phyloP scores from a whole-genome alignment of 2,329 filamentous ascomycete species.

The Moelleriella libera region DNA sequence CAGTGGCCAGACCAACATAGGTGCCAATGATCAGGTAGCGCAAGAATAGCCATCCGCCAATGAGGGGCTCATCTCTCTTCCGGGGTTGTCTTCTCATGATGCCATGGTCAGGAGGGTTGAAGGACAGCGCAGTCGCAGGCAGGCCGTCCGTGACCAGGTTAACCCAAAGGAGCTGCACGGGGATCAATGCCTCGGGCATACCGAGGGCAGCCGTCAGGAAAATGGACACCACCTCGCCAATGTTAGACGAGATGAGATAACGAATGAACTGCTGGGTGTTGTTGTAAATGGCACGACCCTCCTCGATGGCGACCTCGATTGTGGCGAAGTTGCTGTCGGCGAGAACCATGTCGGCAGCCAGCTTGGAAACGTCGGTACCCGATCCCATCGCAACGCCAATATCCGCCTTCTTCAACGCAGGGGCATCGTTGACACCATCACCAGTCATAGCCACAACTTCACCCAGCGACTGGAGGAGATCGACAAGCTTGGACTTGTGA shows the following conservation, averaged over 20 bases:
- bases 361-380: slow-evolving; percentile 90
- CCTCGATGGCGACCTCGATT: slow-evolving; percentile 89
- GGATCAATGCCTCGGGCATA: slow-evolving; percentile 94
- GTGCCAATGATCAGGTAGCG: slow-evolving; percentile 91
- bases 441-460: slow-evolving; percentile 99
- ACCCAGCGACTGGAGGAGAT: slow-evolving; percentile 81
- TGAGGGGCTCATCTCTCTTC: slow-evolving; percentile 83
- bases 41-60: slow-evolving; percentile 94
- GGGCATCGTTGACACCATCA: slow-evolving; percentile 96
- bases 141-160: slow-evolving; percentile 97
- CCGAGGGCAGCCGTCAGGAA: slow-evolving; percentile 92
- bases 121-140: slow-evolving; percentile 87
- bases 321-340: slow-evolving; percentile 98
- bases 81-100: slow-evolving; percentile 89
- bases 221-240: slow-evolving; percentile 97
- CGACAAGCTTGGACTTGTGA: slow-evolving; percentile 96
- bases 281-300: slow-evolving; percentile 97
- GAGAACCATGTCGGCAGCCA: slow-evolving; percentile 96
- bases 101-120: slow-evolving; percentile 97
- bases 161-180: slow-evolving; percentile 96
- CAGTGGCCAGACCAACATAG: slow-evolving; percentile 89
- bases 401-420: slow-evolving; percentile 94
- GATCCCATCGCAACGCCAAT: slow-evolving; percentile 99
- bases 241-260: slow-evolving; percentile 97
- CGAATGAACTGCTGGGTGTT: slow-evolving; percentile 99